Percentiles rank a stretch among this genome's conserved stretches.
Evolutionary conservation across 2,329 filamentous ascomycete genomes (phyloP).

Genomic region (Sporothrix curviconia): DNA sequence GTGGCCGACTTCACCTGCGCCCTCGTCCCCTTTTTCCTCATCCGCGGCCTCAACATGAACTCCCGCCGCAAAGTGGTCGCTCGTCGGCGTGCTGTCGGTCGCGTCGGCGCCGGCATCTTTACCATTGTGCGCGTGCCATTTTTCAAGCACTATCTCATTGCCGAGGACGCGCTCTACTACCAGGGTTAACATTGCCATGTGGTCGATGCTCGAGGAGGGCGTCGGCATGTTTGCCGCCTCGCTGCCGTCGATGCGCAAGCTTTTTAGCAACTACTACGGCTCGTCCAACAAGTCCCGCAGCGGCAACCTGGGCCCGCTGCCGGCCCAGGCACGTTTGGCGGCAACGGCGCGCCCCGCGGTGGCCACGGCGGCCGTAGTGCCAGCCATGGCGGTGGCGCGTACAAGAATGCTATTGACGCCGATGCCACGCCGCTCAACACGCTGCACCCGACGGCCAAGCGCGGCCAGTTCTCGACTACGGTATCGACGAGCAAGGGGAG

Average conservation of each 20-base stretch:
- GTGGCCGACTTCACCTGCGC: constrained; percentile 17
- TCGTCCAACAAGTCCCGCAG: constrained; percentile 3
- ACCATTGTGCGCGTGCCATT: constrained; percentile 29
- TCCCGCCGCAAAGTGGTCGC: constrained; percentile 12
- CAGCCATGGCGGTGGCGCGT: too few relatives aligned
- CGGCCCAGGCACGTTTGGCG: not conserved
- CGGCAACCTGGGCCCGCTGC: too few relatives aligned
- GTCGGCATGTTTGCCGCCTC: constrained; percentile 14
- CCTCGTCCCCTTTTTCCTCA: constrained; percentile 16
- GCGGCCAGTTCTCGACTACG: not conserved
- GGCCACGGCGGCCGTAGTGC: too few relatives aligned
- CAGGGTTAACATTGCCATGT: constrained; percentile 16
- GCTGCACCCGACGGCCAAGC: not conserved
- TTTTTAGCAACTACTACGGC: constrained; percentile 11
- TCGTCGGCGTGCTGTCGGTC: constrained; percentile 16
- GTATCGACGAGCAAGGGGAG: not conserved
- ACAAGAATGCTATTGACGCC: not conserved
- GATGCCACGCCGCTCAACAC: not conserved
- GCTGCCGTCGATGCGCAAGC: constrained; percentile 14
- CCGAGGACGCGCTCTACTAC: constrained; percentile 6
- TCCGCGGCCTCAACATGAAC: constrained; percentile 18
- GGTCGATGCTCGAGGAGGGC: constrained; percentile 15
- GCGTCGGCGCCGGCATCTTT: constrained; percentile 30
- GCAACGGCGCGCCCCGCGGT: not conserved
- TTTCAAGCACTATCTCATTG: constrained; percentile 13